Percentiles rank a stretch among this genome's conserved stretches.
Conservation (phyloP, 2,329 filamentous ascomycete genomes). For the Aspergillus thermomutatus region DNA sequence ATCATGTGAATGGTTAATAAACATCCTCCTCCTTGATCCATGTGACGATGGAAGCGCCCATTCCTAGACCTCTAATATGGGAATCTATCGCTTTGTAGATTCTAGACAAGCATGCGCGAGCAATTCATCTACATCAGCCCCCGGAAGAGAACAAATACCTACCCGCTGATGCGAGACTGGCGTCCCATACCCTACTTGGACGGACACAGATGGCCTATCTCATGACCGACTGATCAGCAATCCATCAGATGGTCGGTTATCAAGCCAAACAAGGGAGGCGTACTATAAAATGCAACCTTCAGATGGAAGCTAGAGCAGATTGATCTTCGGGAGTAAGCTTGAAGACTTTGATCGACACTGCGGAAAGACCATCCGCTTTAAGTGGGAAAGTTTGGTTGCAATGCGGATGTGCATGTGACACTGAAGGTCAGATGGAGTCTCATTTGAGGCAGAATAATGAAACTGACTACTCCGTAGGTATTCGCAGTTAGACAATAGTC, state of each 20-base stretch:
- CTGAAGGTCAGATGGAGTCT: not conserved
- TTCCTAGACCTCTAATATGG: not conserved
- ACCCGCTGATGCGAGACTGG: not conserved
- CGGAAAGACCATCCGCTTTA: not conserved
- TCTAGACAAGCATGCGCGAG: not conserved
- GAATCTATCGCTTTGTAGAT: not conserved
- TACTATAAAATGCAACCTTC: slow-evolving; percentile 3
- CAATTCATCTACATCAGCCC: not conserved
- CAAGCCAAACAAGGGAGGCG: not conserved
- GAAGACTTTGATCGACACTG: not conserved
- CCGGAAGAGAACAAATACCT: not conserved
- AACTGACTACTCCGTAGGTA: not conserved
- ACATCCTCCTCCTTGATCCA: slow-evolving; percentile 4
- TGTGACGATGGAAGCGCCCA: slow-evolving; percentile 7
- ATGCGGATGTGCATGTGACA: not conserved
- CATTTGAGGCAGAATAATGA: not conserved
- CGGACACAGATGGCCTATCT: not conserved
- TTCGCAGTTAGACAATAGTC: not conserved
- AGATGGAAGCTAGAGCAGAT: not conserved
- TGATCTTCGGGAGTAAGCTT: not conserved
- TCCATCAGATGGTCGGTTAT: not conserved
- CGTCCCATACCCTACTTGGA: not conserved
- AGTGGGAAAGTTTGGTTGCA: not conserved
- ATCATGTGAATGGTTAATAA: slow-evolving; percentile 11
- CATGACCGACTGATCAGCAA: slow-evolving; percentile 6